A percentile compares a stretch with the other conserved stretches of the same genome.
Evolutionary conservation across 768 basidiomycete genomes (phyloP).

Genomic region (Boletus sp.): DNA sequence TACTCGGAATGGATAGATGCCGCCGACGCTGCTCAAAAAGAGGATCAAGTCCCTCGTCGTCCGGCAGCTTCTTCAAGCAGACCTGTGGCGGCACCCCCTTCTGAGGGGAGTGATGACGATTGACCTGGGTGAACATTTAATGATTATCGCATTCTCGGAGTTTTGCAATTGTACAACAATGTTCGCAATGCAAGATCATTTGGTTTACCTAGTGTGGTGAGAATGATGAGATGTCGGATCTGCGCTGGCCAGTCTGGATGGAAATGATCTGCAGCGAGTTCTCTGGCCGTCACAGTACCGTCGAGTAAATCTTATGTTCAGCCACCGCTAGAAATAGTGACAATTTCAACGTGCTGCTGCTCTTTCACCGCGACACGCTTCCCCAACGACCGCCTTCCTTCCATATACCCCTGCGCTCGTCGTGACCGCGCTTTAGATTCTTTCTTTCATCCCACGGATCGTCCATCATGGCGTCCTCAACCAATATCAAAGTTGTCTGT

Average conservation of each 20-base stretch:
- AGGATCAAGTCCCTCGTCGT: conserved; percentile 52
- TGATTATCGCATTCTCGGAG: neutral
- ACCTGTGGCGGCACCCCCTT: conserved; percentile 32
- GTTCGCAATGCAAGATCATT: neutral
- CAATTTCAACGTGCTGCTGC: conserved; percentile 6
- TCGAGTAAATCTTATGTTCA: conserved; percentile 19
- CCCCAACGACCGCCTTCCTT: neutral
- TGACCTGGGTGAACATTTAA: neutral
- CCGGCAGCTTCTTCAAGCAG: conserved; percentile 53
- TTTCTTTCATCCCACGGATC: conserved; percentile 23
- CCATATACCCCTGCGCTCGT: conserved; percentile 20
- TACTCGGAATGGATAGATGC: conserved; percentile 93
- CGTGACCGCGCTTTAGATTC: conserved; percentile 11
- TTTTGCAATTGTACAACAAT: conserved; percentile 24
- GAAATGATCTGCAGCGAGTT: neutral
- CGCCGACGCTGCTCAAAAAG: conserved; percentile 76
- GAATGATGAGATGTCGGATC: no score
- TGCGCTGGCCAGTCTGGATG: neutral
- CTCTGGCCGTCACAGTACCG: neutral
- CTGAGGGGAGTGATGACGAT: conserved; percentile 50
- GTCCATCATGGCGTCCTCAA: conserved; percentile 65
- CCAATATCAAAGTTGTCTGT: conserved; percentile 98
- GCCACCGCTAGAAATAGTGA: conserved; percentile 30
- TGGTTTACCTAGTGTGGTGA: no score
- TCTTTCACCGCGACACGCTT: conserved; percentile 22